Percentiles rank a stretch among this genome's conserved stretches.
phyloP scores from a whole-genome alignment of 371 early-diverging fungal genomes.

The Racocetra persica region DNA sequence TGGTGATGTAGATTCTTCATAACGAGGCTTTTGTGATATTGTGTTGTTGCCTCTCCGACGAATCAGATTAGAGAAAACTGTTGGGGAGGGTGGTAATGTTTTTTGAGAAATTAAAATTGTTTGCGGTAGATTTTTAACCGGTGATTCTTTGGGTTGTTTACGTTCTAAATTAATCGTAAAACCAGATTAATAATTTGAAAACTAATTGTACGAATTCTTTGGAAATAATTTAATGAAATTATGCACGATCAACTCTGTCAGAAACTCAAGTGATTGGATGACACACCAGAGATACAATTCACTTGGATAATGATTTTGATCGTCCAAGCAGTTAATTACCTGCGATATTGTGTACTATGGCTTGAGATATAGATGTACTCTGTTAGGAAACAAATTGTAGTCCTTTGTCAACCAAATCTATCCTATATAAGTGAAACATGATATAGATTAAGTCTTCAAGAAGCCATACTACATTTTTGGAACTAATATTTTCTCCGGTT shows the following conservation, averaged over 20 bases:
- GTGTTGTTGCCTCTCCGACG: slow-evolving; percentile 27
- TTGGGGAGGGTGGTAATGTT: slow-evolving; percentile 15
- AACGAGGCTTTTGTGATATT: slow-evolving; percentile 16
- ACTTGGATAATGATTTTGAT: slow-evolving; percentile 3
- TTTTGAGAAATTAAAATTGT: slow-evolving; percentile 14
- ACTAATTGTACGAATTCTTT: not conserved
- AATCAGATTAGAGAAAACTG: slow-evolving; percentile 32
- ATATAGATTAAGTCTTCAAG: not conserved
- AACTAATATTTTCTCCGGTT: not conserved
- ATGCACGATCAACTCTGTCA: not conserved
- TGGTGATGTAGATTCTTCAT: slow-evolving; percentile 8
- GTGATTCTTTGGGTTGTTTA: slow-evolving; percentile 4
- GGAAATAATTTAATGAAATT: not conserved
- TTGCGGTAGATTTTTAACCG: not conserved
- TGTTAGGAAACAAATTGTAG: slow-evolving; percentile 40
- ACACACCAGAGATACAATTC: not conserved
- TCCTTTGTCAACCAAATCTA: slow-evolving; percentile 34
- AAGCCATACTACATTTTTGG: slow-evolving; percentile 40
- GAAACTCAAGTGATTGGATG: not conserved
- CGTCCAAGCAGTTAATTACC: slow-evolving; percentile 29
- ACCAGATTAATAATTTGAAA: not conserved
- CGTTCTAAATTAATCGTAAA: not conserved
- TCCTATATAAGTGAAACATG: not conserved
- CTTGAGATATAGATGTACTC: slow-evolving; percentile 37
- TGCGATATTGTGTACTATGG: slow-evolving; percentile 9